Conservation (phyloP, 2,329 filamentous ascomycete species). For the Nemania serpens region DNA sequence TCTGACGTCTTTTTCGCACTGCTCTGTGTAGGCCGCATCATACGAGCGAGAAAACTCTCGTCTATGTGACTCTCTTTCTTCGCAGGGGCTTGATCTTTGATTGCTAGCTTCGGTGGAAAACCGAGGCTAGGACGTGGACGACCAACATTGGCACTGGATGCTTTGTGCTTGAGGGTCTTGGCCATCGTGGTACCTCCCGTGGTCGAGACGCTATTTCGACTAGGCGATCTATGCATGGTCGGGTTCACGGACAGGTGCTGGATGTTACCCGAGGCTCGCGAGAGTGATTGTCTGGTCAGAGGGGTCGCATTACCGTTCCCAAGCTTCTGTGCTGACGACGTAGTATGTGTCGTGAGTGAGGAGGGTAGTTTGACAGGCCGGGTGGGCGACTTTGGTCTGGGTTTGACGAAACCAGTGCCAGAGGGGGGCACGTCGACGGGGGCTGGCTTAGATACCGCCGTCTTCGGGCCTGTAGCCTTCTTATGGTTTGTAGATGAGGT, state of each 20-base stretch:
- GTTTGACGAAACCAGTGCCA: constrained; percentile 57
- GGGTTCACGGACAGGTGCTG: constrained; percentile 35
- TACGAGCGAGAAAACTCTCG: constrained; percentile 75
- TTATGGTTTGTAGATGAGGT: constrained; percentile 44
- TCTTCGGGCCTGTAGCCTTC: constrained; percentile 40
- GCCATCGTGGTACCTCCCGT: constrained; percentile 36
- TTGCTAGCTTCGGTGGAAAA: constrained; percentile 61
- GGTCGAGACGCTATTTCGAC: constrained; percentile 49
- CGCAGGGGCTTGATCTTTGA: constrained; percentile 52
- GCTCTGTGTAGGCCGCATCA: constrained; percentile 77
- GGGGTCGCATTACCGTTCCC: constrained; percentile 41
- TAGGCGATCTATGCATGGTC: constrained; percentile 49
- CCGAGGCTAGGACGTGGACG: constrained; percentile 59
- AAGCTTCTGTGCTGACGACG: constrained; percentile 69
- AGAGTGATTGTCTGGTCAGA: constrained; percentile 47
- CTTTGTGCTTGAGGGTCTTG: constrained; percentile 41
- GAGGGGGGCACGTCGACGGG: constrained; percentile 47
- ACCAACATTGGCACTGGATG: constrained; percentile 38
- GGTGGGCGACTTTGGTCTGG: constrained; percentile 70
- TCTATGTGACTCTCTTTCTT: constrained; percentile 63
- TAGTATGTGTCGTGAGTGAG: constrained; percentile 71
- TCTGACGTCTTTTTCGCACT: constrained; percentile 71
- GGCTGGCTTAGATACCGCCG: constrained; percentile 47
- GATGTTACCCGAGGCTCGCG: constrained; percentile 47
- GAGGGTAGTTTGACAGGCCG: constrained; percentile 69